Evolutionary conservation across 2,329 filamentous ascomycete genomes (phyloP).

Genomic region (Colletotrichum salicis): DNA sequence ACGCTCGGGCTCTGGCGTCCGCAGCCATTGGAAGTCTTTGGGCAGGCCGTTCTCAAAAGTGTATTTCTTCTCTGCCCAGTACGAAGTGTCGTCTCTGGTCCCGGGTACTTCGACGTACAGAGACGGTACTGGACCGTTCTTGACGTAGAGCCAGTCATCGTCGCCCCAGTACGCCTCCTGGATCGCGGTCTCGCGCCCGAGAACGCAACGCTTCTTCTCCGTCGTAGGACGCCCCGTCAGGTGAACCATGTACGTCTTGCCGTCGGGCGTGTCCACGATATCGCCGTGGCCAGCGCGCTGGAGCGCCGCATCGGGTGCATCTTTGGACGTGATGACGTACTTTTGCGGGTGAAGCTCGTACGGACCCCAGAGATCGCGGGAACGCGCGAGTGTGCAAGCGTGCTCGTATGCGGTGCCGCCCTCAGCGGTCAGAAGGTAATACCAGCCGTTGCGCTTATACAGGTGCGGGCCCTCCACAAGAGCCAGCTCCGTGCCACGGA

Average conservation of each 20-base stretch:
- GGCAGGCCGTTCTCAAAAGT: conserved; percentile 57
- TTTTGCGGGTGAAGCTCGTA: conserved; percentile 70
- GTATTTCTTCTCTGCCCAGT: conserved; percentile 62
- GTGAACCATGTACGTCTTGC: conserved; percentile 65
- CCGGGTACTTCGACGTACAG: conserved; percentile 63
- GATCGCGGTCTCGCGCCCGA: conserved; percentile 66
- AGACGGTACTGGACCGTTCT: conserved; percentile 65
- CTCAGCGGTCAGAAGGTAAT: conserved; percentile 69
- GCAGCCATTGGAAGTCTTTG: conserved; percentile 67
- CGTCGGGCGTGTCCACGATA: conserved; percentile 64
- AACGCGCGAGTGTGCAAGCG: conserved; percentile 67
- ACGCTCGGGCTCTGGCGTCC: conserved; percentile 64
- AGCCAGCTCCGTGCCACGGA: conserved; percentile 63
- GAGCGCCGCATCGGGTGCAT: conserved; percentile 58
- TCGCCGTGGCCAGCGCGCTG: conserved; percentile 66
- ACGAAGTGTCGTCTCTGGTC: conserved; percentile 56
- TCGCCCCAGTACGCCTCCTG: conserved; percentile 70
- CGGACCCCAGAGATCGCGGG: conserved; percentile 65
- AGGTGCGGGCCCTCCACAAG: conserved; percentile 69
- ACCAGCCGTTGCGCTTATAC: conserved; percentile 68
- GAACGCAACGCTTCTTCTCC: conserved; percentile 61
- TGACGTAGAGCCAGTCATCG: conserved; percentile 72
- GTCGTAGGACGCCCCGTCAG: conserved; percentile 62
- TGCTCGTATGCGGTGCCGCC: conserved; percentile 71
- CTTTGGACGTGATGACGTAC: conserved; percentile 65